A percentile compares a stretch with the other conserved stretches of the same genome.
These are phyloP conservation scores for Vitis amurensis DNA, from an alignment of 164 flowering plant species.

Conservation along the genomic window DNA sequence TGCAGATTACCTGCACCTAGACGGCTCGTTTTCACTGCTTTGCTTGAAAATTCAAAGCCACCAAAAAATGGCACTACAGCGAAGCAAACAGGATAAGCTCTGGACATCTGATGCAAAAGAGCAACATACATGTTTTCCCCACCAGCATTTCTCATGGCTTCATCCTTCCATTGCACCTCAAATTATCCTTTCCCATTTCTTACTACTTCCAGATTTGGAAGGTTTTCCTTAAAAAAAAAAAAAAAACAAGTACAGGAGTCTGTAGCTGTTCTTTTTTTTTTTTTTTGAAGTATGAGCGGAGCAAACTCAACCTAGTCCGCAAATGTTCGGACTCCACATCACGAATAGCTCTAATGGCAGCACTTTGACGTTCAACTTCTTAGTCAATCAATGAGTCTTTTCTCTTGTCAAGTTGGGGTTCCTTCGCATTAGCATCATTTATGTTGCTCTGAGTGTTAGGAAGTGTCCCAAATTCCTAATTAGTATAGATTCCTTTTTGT, in stretches of 20 bases:
- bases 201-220: conserved; percentile 38
- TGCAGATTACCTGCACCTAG: conserved; percentile 45
- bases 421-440: conserved; percentile 1
- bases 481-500: no score
- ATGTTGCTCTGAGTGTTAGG: neutral
- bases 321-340: conserved; percentile 62
- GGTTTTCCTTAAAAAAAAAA: conserved; percentile 38
- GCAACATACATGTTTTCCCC: conserved; percentile 42
- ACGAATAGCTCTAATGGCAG: conserved; percentile 61
- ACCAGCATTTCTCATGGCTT: conserved; percentile 29
- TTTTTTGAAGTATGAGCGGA: conserved; percentile 54
- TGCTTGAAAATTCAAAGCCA: conserved; percentile 54
- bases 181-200: conserved; percentile 37
- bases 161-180: conserved; percentile 57
- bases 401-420: conserved; percentile 5
- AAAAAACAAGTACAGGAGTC: conserved; percentile 51
- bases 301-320: conserved; percentile 55
- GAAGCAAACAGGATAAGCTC: conserved; percentile 41
- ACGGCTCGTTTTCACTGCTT: conserved; percentile 46
- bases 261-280: conserved; percentile 41
- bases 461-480: no score
- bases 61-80: conserved; percentile 34
- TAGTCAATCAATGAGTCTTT: conserved; percentile 10
- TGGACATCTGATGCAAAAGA: conserved; percentile 49
- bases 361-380: conserved; percentile 54